These are phyloP conservation scores for Houttuynia cordata DNA, from an alignment of 164 flowering plant species.

Conservation along the genomic window DNA sequence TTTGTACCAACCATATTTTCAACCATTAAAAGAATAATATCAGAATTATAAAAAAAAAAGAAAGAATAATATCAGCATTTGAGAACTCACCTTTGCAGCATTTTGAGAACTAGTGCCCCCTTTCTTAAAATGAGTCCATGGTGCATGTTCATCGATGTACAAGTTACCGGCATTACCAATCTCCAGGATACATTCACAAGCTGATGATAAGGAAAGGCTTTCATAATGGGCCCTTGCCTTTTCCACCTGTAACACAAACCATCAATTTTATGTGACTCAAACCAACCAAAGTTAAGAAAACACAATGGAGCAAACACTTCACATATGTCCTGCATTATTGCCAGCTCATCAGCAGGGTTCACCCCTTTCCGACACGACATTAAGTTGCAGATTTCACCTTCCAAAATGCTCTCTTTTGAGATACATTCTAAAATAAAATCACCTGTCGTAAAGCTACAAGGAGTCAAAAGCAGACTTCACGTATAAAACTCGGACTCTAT, in stretches of 20 bases:
- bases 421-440: too few species aligned
- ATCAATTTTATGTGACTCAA: background rate
- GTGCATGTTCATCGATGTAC: conserved; percentile 79
- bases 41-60: too few species aligned
- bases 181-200: conserved; percentile 84
- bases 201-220: conserved; percentile 62
- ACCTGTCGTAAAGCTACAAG: too few species aligned
- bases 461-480: too few species aligned
- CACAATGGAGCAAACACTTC: background rate
- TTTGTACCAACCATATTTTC: too few species aligned
- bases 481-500: too few species aligned
- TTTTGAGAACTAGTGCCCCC: conserved; percentile 77
- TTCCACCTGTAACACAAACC: conserved; percentile 40
- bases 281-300: background rate
- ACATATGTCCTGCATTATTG: background rate
- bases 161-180: conserved; percentile 85
- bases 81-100: conserved; percentile 66
- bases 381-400: too few species aligned
- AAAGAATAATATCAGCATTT: too few species aligned
- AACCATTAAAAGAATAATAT: too few species aligned
- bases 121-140: conserved; percentile 87
- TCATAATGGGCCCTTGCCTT: conserved; percentile 60
- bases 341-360: too few species aligned
- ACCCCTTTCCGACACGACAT: too few species aligned
- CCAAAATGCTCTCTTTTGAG: too few species aligned